Base-by-base conservation (phyloP, 306 rosid genomes). In the Begonia fuchsioides region DNA sequence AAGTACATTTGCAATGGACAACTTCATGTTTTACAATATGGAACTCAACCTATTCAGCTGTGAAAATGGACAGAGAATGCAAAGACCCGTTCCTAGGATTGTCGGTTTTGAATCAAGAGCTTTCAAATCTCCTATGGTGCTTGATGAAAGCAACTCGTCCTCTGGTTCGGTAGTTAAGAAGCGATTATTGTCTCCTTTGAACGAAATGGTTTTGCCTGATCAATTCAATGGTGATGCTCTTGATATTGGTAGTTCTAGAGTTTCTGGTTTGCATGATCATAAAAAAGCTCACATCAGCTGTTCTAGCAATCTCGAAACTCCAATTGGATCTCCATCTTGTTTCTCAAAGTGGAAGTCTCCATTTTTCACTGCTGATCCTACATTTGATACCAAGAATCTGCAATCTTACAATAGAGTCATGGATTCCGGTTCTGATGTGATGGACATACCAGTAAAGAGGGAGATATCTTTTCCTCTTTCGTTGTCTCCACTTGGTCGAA, bases 401-500 rank as follows among this genome's bases (percentile, higher is more conserved):
- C 58, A 58, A 49, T 59, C 64, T 58, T 57, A 16, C 10, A 19
- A 52, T 53, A 54, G 58, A 39, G 67, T 61, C 40, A 44, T 43
- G 47, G 59, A 76, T 13, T 60, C 60, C 17, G 64, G 56, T 54
- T 55, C 39, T 64, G 50, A 55, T 4, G 62, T 70, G 16, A 55
- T 73, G 59, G 45, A 63, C 13, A 64, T 76, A 64, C 66, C 72
- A 47, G 74, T 56, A 12, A 61, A 52, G 35, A 68, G 58, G 44
- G 61, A 35, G 43, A 47, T 54, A 17, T 61, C 77, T 9, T 73
- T 79, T 17, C 60, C 79, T 17, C 61, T 64, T 52, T 78, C 86
- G 43, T 56, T 79, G 55, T 86, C 93, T 60, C 93, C 96, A 43
- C 73, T 81, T 47, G 83, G 93, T 53, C 85, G 72, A 54, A 70